Base-by-base conservation (phyloP, 1,284 basidiomycete species). In the Apiotrichum montevideense region DNA sequence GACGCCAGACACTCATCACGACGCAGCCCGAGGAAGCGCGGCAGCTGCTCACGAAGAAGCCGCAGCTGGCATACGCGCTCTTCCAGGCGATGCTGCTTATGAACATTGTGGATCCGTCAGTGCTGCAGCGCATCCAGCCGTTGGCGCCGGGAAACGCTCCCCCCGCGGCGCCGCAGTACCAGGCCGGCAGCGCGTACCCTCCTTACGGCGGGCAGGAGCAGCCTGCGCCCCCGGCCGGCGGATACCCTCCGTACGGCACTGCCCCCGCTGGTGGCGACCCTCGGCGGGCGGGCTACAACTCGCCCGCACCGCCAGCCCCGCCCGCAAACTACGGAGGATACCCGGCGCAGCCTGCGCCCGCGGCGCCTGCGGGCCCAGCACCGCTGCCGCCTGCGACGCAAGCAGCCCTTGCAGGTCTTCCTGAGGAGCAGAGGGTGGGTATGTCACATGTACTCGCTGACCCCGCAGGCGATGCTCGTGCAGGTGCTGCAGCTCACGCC, bases 41-140 rank as follows among this genome's bases (percentile, higher is more conserved):
- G 48, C 79, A 83, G 4, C 78, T 98, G 39, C 82, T 99, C 37
- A 79, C 85, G 8, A 80, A 84, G 7, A 87, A 97, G 67, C 95
- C 96, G 13, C 95, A 98, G 77, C 82, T 97, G 14, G 87, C 92
- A 2, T 98, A 98, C 72, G 95, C 95, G 1, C 82, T 98, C 15
- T 98, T 98, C 79, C 95, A 98, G 78, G 89, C 91, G 0, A 84
- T 98, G 69, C 79, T 98, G 5, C 80, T 97, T 58, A 90, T 96
- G 82, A 91, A 95, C 71, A 90, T 98, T 32, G 90, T 98, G 48
- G 94, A 98, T 65, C 84, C 88, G 1, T 83, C 84, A 2, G 85
- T 97, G 8, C 48, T 58, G 6, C 72, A 58, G 68, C 73, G 55
- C 57, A 74, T 59, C 54, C 73, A 62, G 52, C 64, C 72, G n/a